Percentiles rank a stretch among this genome's conserved stretches.
Evolutionary conservation across 2,329 filamentous ascomycete species (phyloP).

Genomic region (Fusarium sp.): DNA sequence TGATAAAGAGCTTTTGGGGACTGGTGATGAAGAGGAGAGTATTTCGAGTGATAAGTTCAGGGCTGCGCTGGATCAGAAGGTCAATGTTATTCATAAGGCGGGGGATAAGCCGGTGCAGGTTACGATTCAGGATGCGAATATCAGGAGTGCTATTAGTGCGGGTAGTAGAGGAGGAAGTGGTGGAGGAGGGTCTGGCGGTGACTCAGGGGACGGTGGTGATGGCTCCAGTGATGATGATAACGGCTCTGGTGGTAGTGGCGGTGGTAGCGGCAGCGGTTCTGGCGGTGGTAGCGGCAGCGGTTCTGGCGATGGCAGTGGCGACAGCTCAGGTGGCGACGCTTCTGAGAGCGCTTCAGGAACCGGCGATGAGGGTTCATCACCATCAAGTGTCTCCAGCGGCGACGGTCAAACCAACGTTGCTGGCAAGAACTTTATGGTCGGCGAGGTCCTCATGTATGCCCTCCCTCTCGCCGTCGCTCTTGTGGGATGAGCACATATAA

Average conservation of each 20-base stretch:
- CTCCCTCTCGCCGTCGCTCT: background rate
- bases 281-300: background rate
- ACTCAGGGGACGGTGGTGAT: background rate
- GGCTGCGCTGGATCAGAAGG: conserved; percentile 9
- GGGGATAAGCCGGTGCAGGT: conserved; percentile 5
- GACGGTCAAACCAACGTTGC: background rate
- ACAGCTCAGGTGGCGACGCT: background rate
- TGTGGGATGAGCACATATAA: background rate
- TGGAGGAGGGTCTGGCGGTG: background rate
- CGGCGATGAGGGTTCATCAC: background rate
- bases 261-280: background rate
- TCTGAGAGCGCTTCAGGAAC: background rate
- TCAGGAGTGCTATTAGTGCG: background rate
- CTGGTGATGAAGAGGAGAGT: background rate
- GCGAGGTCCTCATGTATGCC: background rate
- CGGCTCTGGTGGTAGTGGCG: background rate
- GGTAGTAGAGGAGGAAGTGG: background rate
- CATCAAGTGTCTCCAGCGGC: background rate
- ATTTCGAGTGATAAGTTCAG: conserved; percentile 1
- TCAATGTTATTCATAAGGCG: background rate
- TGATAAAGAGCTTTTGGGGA: background rate
- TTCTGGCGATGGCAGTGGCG: background rate
- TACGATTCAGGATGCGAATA: conserved; percentile 5
- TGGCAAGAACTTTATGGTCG: background rate
- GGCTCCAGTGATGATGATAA: background rate